A percentile compares a stretch with the other conserved stretches of the same genome.
Evolutionary conservation across 73 alveolate genomes (phyloP).

Genomic region (Symbiodinium pilosum): DNA sequence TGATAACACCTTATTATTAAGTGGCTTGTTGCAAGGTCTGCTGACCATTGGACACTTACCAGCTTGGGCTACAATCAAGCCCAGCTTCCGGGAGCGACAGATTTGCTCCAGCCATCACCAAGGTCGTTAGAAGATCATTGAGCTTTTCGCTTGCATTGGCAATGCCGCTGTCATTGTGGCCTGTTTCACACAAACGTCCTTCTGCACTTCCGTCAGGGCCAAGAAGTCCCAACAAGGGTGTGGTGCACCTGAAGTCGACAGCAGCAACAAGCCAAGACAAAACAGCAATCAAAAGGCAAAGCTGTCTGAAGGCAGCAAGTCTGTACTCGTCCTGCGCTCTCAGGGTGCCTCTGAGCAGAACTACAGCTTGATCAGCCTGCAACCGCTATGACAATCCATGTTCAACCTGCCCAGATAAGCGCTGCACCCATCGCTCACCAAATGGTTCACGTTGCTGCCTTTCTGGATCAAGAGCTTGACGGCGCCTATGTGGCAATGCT

Average conservation of each 20-base stretch:
- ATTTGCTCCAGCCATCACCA: not conserved
- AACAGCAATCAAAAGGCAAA: not conserved
- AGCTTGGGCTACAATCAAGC: not conserved
- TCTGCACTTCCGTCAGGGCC: not conserved
- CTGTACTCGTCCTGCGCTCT: not conserved
- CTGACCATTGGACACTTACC: no score
- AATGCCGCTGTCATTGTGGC: not conserved
- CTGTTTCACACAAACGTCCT: no score
- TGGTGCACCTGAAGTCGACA: no score
- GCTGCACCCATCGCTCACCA: no score
- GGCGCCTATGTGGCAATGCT: not conserved
- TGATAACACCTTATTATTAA: no score
- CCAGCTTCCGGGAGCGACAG: not conserved
- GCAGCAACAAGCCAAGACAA: no score
- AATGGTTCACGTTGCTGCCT: constrained; percentile 10
- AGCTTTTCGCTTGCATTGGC: not conserved
- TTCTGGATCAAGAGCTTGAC: not conserved
- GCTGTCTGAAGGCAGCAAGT: not conserved
- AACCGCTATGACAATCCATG: no score
- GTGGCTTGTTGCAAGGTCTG: no score
- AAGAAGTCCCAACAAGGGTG: not conserved
- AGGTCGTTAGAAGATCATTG: not conserved
- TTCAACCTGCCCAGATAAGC: no score
- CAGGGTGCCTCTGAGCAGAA: not conserved
- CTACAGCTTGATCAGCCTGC: no score